Evolutionary conservation across 352 stramenopile genomes (phyloP).

Genomic region (Peronospora destructor): DNA sequence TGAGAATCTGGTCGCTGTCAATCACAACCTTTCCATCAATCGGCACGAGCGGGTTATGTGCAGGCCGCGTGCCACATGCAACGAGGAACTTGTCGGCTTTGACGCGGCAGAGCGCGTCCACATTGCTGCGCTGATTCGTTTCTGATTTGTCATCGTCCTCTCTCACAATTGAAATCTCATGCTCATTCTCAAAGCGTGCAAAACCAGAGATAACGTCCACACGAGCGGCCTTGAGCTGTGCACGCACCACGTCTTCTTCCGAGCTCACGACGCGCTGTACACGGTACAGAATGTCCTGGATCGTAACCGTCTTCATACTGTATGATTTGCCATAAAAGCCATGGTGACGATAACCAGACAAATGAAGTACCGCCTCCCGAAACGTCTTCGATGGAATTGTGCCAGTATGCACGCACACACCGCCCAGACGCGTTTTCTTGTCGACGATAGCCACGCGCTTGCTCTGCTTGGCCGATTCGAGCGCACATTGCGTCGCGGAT

Average conservation of each 20-base stretch:
- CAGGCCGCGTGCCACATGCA: conserved; percentile 75
- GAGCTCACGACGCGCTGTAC: conserved; percentile 72
- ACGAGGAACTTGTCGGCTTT: conserved; percentile 79
- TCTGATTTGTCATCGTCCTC: conserved; percentile 22
- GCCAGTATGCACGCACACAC: conserved; percentile 80
- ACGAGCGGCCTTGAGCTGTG: conserved; percentile 66
- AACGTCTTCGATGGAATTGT: conserved; percentile 88
- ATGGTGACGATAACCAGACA: conserved; percentile 87
- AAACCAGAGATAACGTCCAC: conserved; percentile 69
- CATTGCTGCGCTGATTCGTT: conserved; percentile 9
- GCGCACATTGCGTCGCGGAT: conserved; percentile 78
- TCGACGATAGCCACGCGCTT: conserved; percentile 77
- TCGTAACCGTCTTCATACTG: conserved; percentile 75
- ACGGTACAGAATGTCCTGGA: conserved; percentile 77
- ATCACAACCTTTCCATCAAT: conserved; percentile 82
- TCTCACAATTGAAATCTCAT: conserved; percentile 71
- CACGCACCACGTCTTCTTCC: conserved; percentile 76
- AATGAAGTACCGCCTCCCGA: conserved; percentile 84
- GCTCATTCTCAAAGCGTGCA: conserved; percentile 61
- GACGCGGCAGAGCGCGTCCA: conserved; percentile 39
- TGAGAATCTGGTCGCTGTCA: conserved; percentile 79
- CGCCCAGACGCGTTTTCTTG: conserved; percentile 51
- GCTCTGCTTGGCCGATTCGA: conserved; percentile 79
- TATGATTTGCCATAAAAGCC: conserved; percentile 85
- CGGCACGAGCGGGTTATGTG: conserved; percentile 66